Evolutionary conservation across 768 basidiomycete genomes (phyloP).

Genomic region (Lactarius psammicola): DNA sequence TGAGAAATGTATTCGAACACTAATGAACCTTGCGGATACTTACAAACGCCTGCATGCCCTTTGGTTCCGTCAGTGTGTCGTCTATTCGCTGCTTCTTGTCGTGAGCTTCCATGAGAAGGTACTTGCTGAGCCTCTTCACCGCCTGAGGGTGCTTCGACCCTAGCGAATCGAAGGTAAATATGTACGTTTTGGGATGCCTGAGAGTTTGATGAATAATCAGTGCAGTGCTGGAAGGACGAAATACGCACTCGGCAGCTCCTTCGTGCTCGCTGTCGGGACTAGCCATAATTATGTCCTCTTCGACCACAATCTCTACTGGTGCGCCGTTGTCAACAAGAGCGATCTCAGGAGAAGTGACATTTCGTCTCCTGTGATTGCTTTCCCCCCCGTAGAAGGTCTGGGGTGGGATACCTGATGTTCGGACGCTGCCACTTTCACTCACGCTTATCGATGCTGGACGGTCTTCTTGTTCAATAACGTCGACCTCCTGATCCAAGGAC

Average conservation of each 20-base stretch:
- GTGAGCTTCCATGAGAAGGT: constrained; percentile 73
- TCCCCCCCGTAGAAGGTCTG: constrained; percentile 20
- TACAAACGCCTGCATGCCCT: constrained; percentile 54
- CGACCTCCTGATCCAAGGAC: neutral
- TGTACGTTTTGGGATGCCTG: constrained; percentile 55
- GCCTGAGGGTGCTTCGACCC: constrained; percentile 69
- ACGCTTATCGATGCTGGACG: neutral
- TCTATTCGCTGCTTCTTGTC: constrained; percentile 48
- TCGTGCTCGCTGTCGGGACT: constrained; percentile 24
- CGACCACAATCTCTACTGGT: constrained; percentile 13
- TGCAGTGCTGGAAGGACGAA: neutral
- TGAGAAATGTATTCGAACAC: neutral
- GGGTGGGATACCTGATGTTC: constrained; percentile 12
- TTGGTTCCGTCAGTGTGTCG: constrained; percentile 41
- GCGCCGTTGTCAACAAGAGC: neutral
- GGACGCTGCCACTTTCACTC: neutral
- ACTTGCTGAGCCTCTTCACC: constrained; percentile 56
- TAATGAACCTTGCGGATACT: constrained; percentile 24
- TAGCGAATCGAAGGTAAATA: constrained; percentile 91
- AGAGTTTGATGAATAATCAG: neutral
- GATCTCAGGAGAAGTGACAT: neutral
- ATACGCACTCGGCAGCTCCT: constrained; percentile 2
- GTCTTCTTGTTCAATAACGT: neutral
- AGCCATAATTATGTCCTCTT: constrained; percentile 10
- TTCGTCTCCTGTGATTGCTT: neutral